A percentile compares a stretch with the other conserved stretches of the same genome.
phyloP scores from a whole-genome alignment of 2,329 filamentous ascomycete genomes.

The Arthrobotrys pseudoclavata region DNA sequence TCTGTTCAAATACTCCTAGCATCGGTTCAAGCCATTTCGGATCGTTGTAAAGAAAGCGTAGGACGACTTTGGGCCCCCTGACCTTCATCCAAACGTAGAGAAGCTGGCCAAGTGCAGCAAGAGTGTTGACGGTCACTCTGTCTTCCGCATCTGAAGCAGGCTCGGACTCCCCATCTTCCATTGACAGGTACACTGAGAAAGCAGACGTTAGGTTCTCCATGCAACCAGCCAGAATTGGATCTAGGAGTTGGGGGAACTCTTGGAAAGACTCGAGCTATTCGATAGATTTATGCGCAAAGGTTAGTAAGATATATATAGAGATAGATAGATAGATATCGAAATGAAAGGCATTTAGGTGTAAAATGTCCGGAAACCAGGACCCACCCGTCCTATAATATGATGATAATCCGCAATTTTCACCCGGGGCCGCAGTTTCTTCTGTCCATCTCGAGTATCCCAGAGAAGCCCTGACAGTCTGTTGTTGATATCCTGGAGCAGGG shows the following conservation, averaged over 20 bases:
- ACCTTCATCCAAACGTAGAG: conserved; percentile 95
- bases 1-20: conserved; percentile 78
- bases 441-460: conserved; percentile 70
- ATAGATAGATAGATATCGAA: background rate
- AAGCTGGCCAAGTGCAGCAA: conserved; percentile 79
- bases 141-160: conserved; percentile 61
- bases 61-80: conserved; percentile 90
- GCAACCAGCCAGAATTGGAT: conserved; percentile 82
- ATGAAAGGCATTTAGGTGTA: background rate
- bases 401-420: conserved; percentile 67
- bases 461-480: conserved; percentile 71
- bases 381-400: conserved; percentile 44
- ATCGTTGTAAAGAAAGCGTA: conserved; percentile 91
- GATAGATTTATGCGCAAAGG: background rate
- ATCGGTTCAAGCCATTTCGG: conserved; percentile 85
- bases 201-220: conserved; percentile 81
- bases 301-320: background rate
- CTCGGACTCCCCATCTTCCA: conserved; percentile 34
- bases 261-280: conserved; percentile 84
- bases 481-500: conserved; percentile 74
- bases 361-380: background rate
- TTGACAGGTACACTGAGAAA: conserved; percentile 68
- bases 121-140: conserved; percentile 38
- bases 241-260: conserved; percentile 92
- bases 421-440: conserved; percentile 68